phyloP scores from a whole-genome alignment of 108 stramenopile genomes.

The Nannochloropsis granulata region DNA sequence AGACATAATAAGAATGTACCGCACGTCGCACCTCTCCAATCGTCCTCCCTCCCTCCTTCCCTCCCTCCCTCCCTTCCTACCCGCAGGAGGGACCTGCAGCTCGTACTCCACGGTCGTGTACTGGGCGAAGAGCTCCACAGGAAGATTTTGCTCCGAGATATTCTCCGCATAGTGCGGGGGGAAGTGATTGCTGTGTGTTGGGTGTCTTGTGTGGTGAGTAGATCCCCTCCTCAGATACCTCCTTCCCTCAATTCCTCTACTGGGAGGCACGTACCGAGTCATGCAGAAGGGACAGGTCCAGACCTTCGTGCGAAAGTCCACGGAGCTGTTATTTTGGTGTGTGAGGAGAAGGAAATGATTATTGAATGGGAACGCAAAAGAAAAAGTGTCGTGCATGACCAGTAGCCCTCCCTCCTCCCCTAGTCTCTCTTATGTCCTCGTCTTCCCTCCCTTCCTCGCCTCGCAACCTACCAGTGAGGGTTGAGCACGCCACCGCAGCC shows the following conservation, averaged over 20 bases:
- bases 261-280: conserved; percentile 4
- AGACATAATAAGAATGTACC: no score
- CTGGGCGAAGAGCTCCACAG: conserved; percentile 96
- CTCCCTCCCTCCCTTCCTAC: not conserved
- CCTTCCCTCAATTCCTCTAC: not conserved
- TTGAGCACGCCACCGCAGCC: conserved; percentile 91
- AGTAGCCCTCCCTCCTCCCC: not conserved
- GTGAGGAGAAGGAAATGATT: not conserved
- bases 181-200: conserved; percentile 70
- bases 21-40: not conserved
- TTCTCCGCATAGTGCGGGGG: conserved; percentile 98
- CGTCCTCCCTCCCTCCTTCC: not conserved
- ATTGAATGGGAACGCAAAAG: not conserved
- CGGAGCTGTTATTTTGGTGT: conserved; percentile 1
- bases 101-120: conserved; percentile 96
- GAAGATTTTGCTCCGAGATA: conserved; percentile 90
- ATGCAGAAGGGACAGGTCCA: conserved; percentile 98
- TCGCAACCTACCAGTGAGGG: conserved; percentile 68
- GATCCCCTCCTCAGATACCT: not conserved
- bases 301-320: conserved; percentile 87
- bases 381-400: not conserved
- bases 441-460: not conserved
- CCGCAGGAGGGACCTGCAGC: conserved; percentile 46
- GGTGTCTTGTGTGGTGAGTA: not conserved
- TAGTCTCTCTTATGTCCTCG: not conserved